Base-by-base conservation (phyloP, 371 early-diverging fungal genomes). In the Catenaria anguillulae region DNA sequence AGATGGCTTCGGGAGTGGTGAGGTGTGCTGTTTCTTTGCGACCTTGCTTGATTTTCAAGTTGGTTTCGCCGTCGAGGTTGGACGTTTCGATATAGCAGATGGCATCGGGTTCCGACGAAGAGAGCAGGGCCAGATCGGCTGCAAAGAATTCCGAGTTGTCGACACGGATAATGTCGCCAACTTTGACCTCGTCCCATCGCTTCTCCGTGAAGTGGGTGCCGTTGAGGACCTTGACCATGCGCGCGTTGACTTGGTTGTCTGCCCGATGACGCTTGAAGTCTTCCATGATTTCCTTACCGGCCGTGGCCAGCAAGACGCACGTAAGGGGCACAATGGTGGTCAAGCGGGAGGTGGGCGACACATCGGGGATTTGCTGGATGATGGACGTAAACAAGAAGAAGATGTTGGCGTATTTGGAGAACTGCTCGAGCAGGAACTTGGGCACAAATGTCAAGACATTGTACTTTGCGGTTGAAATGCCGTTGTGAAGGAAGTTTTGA, bases 41-140 rank as follows among this genome's bases (percentile, higher is more conserved):
- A 0, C 85, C 89, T 70, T 92, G 92, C 68, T 89, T 90, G 62
- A 91, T 84, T 67, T 95, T 95, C 55, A 95, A 70, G 72, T 95
- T 94, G 45, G 89, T 89, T 74, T 97, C 97, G 62, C 97, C 97
- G 70, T 97, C 94, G 64, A 97, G 72, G 72, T 93, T 94, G 65
- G 88, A 88, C 33, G 97, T 95, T 68, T 97, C 95, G 48, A 95
- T 85, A 69, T 91, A 96, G 66, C 93, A 93, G 67, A 90, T 76
- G 37, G 84, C 91, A 71, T 85, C 89, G 13, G 89, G 91, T 65
- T 93, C 92, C 23, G 83, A 82, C 60, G 85, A 84, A 67, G 89
- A 88, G 42, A 94, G 67, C 33, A 93, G 63, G 36, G 90, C 73
- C 52, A 92, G 70, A 75, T 98, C 98, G 24, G 97, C 97, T 15